Evolutionary conservation across 495 filamentous ascomycete genomes (phyloP), one percentile per base, ranked within the genome.

Genomic region (Hyaloscypha finlandica): DNA sequence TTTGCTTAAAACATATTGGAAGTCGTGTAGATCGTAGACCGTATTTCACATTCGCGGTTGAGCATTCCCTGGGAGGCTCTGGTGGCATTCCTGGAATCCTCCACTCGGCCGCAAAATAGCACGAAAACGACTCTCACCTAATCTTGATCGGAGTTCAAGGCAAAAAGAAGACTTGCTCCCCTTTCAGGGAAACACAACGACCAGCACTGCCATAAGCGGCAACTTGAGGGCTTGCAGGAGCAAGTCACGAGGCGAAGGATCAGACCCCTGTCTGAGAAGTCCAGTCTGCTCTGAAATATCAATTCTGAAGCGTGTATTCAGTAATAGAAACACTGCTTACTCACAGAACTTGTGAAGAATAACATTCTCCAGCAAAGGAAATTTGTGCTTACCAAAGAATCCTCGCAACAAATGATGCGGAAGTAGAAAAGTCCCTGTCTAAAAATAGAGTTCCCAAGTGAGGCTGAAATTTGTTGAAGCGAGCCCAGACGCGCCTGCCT

Each of bases 401-500:
- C 9, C 16, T 48, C 42, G 3, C 16, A 11, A 4, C 1, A 19
- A 19, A 11, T 16, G 42, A 16, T 48, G 11, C 16, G 4, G 16
- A 48, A 16, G 42, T 6, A 11, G 35, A 14, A 48, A 11, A 59
- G 32, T 20, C 30, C 31, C 8, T 1, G 22, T 61, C 32, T 61
- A 29, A 8, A 33, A 32, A 33, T 37, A 32, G 35, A 32, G 11
- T 25, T 60, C 42, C 31, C 31, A 5, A 42, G 8, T 37, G 42
- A 48, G 42, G 42, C 42, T 48, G 42, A 39, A 61, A 29, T 12
- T 45, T 60, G 19, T 32, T 19, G 14, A 59, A 35, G 8, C 39
- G 20, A 61, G 59, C 61, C 61, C 14, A 57, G 52, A 51, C n/a
- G n/a, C 61, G 25, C 30, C 61, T 56, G 62, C 62, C 62, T 57